Percentiles rank a stretch among this genome's conserved stretches.
phyloP scores from a whole-genome alignment of 495 filamentous ascomycete genomes.

The Aspergillus homomorphus region DNA sequence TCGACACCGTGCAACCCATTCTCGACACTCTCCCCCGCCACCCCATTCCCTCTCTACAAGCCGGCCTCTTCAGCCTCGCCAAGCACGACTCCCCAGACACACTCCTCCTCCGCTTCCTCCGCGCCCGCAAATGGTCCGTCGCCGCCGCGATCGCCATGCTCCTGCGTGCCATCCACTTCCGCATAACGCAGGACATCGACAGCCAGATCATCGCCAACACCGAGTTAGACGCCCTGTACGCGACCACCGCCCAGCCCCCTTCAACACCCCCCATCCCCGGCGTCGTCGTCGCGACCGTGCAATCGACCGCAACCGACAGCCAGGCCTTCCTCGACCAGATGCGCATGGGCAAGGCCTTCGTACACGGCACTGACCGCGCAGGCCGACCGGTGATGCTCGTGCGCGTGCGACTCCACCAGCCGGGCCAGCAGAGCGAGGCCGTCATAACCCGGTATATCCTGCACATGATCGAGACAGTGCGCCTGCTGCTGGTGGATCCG shows the following conservation, averaged over 20 bases:
- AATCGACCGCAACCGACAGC: constrained; percentile 55
- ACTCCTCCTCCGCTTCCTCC: constrained; percentile 82
- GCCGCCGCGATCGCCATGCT: constrained; percentile 88
- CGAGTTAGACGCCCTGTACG: constrained; percentile 57
- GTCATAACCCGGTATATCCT: constrained; percentile 84
- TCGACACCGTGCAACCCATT: constrained; percentile 29
- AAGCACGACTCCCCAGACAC: constrained; percentile 93
- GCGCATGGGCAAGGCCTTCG: constrained; percentile 84
- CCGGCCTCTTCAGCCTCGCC: constrained; percentile 77
- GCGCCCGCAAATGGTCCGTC: constrained; percentile 93
- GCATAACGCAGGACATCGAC: constrained; percentile 72
- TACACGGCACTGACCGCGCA: constrained; percentile 79
- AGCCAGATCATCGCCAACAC: constrained; percentile 75
- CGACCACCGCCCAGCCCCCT: neutral
- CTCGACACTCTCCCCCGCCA: constrained; percentile 36
- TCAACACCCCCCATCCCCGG: neutral
- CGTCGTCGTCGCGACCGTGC: neutral
- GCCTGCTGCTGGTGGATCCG: constrained; percentile 67
- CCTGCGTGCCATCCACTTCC: constrained; percentile 86
- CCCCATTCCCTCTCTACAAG: constrained; percentile 66
- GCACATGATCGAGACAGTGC: constrained; percentile 85
- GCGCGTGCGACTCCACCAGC: constrained; percentile 71
- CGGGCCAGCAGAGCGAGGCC: constrained; percentile 81
- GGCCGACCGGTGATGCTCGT: constrained; percentile 84
- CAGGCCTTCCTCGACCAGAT: constrained; percentile 81